These are phyloP conservation scores for Cyathus striatus DNA, from an alignment of 768 basidiomycete genomes.

Conservation along the genomic window DNA sequence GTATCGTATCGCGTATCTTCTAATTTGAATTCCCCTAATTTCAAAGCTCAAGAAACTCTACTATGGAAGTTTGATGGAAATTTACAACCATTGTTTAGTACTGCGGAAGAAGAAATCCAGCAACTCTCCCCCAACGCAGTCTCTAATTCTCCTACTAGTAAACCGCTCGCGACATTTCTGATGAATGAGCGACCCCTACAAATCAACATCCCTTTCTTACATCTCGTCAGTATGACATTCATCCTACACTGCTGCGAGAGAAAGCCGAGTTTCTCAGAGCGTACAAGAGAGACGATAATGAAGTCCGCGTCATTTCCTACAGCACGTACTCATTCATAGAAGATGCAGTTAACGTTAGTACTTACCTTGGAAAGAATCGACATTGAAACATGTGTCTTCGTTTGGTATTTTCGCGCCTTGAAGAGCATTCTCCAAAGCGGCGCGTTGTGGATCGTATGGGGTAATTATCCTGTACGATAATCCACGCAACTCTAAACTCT, in stretches of 20 bases:
- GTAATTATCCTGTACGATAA: slow-evolving; percentile 59
- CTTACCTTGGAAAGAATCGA: slow-evolving; percentile 77
- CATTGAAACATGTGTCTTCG: slow-evolving; percentile 66
- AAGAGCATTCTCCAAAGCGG: slow-evolving; percentile 42
- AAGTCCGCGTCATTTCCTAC: slow-evolving; percentile 72
- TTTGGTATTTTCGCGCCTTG: slow-evolving; percentile 40
- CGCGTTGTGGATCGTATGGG: slow-evolving; percentile 70
- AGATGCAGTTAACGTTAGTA: no score
- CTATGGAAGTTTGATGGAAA: no score
- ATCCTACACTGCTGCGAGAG: slow-evolving; percentile 50
- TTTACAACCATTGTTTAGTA: no score
- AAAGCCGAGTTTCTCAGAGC: slow-evolving; percentile 60
- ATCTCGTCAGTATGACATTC: slow-evolving; percentile 75
- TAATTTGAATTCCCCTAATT: no score
- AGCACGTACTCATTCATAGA: neutral
- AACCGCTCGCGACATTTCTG: slow-evolving; percentile 20
- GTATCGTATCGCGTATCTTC: no score
- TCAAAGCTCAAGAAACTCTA: no score
- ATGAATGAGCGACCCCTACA: slow-evolving; percentile 52
- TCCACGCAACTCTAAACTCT: slow-evolving; percentile 29
- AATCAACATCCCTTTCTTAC: slow-evolving; percentile 65
- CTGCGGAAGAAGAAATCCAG: slow-evolving; percentile 7
- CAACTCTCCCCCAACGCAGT: slow-evolving; percentile 11
- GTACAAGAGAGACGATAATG: slow-evolving; percentile 69
- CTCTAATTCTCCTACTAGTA: slow-evolving; percentile 28